Evolutionary conservation across 1,284 basidiomycete genomes (phyloP), one percentile per base, ranked within the genome.

Genomic region (Leccinum pallidistipes): DNA sequence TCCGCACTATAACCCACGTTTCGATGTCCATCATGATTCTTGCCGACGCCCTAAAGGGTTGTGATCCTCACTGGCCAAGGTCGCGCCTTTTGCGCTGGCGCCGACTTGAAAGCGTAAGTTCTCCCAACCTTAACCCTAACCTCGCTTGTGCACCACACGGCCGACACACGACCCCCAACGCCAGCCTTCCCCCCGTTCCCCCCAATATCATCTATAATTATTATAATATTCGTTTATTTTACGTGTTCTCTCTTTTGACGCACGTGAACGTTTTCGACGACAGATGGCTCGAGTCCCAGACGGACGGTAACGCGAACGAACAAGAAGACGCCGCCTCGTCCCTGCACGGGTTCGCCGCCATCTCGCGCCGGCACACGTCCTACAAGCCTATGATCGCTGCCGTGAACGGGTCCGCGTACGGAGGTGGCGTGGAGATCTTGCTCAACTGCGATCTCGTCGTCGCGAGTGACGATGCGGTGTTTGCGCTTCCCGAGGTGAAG

Each of bases 391-490:
- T 94, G 64, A 90, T 95, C 56, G 91, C 91, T 18, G 92, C 93
- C 3, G 88, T 95, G 1, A 87, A 90, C 66, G 93, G 93, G 12
- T 82, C 86, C 32, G 87, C 90, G 3, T 89, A 88, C 65, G 94
- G 93, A 12, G 94, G 93, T 5, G 94, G 92, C 1, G 80, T 86
- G 49, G 93, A 95, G 71, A 84, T 94, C 56, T 66, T 92, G 1
- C 72, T 94, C 9, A 95, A 95, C 65, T 94, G 91, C 66, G 93
- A 95, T 71, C 72, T 95, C 29, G 90, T 94, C 34, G 77, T 96
- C n/a, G 88, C 92, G 2, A 83, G 81, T 59, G 80, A 87, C 51
- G 82, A 86, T 11, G 87, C 90, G 6, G 84, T 83, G 60, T 89
- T 96, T 63, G 90, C 84, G 3, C 80, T 95, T 38, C 92, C 92